Evolutionary conservation across 768 basidiomycete species (phyloP).

Genomic region (Infundibulicybe gibba): DNA sequence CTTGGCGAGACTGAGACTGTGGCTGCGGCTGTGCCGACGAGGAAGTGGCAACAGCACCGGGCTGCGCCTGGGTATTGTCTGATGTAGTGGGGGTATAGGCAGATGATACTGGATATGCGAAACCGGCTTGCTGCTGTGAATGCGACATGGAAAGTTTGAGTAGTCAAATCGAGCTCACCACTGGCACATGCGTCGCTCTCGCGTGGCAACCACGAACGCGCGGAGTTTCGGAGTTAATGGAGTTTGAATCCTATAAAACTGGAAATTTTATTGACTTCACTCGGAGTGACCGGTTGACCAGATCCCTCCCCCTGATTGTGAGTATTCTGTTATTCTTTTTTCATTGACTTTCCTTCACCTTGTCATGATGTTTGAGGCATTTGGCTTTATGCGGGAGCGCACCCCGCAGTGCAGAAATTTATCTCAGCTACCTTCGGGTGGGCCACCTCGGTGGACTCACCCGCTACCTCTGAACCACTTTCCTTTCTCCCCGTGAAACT

Average conservation of each 20-base stretch:
- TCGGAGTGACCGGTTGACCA: too few species aligned
- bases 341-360: constrained; percentile 5
- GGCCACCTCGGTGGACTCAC: constrained; percentile 38
- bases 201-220: constrained; percentile 7
- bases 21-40: constrained; percentile 23
- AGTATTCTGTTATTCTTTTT: background rate
- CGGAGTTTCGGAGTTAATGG: constrained; percentile 27
- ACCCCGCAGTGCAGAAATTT: constrained; percentile 76
- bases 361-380: constrained; percentile 87
- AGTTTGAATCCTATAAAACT: constrained; percentile 23
- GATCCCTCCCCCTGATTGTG: background rate
- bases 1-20: constrained; percentile 52
- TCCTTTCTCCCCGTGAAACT: too few species aligned
- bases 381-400: constrained; percentile 79
- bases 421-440: constrained; percentile 91
- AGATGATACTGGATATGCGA: constrained; percentile 25
- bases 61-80: constrained; percentile 22
- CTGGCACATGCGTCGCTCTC: too few species aligned
- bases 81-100: constrained; percentile 17
- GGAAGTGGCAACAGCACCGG: constrained; percentile 20
- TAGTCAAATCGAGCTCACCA: background rate
- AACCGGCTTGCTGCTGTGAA: constrained; percentile 22
- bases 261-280: constrained; percentile 1
- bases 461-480: constrained; percentile 36
- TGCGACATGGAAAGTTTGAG: constrained; percentile 21